A percentile compares a stretch with the other conserved stretches of the same genome.
These are phyloP conservation scores for Terfezia boudieri DNA, from an alignment of 495 filamentous ascomycete genomes.

Conservation along the genomic window DNA sequence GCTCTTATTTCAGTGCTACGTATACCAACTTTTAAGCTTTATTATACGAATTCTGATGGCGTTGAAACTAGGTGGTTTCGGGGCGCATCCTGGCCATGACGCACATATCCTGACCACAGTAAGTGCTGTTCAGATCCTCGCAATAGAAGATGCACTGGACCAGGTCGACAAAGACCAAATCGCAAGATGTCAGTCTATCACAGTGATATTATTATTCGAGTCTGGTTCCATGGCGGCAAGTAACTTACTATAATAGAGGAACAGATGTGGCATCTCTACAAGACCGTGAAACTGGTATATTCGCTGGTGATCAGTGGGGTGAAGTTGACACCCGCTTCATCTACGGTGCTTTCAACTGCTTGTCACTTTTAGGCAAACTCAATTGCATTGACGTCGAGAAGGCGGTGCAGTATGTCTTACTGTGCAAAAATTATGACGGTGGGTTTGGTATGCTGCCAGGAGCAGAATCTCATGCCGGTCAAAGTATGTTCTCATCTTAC, in stretches of 20 bases:
- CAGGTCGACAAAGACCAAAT: conserved; percentile 37
- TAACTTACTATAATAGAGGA: background rate
- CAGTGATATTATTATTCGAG: conserved; percentile 5
- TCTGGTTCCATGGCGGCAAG: conserved; percentile 10
- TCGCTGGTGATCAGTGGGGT: conserved; percentile 88
- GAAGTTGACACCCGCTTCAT: conserved; percentile 89
- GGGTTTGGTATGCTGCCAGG: conserved; percentile 75
- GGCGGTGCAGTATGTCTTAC: conserved; percentile 52
- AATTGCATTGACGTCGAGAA: conserved; percentile 51
- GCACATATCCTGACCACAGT: conserved; percentile 87
- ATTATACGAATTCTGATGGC: no score
- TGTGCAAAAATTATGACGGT: conserved; percentile 80
- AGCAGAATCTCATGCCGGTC: conserved; percentile 77
- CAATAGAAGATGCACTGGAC: conserved; percentile 59
- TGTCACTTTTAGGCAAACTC: conserved; percentile 56
- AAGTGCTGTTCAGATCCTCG: conserved; percentile 79
- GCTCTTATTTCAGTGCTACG: no score
- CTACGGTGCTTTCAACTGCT: conserved; percentile 64
- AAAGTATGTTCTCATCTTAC: conserved; percentile 22
- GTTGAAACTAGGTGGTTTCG: conserved; percentile 37
- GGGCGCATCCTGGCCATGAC: conserved; percentile 83
- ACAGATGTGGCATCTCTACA: conserved; percentile 65
- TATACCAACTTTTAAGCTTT: no score
- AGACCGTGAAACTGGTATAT: conserved; percentile 56
- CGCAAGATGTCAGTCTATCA: conserved; percentile 7